These are phyloP conservation scores for Kingdonia uniflora DNA, from an alignment of 164 flowering plant species.

Conservation along the genomic window DNA sequence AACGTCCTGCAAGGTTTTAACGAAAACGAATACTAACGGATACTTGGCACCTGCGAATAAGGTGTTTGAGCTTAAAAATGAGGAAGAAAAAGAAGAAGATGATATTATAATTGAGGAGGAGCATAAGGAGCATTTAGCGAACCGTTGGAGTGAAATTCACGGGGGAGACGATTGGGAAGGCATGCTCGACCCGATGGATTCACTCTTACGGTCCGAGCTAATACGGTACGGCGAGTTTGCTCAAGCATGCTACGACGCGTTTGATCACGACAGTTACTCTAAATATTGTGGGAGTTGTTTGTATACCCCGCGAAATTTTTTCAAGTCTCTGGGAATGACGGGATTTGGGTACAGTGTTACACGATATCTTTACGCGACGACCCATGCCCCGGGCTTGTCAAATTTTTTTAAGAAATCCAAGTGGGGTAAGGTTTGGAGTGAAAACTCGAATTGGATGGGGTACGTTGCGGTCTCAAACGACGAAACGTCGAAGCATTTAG, in stretches of 20 bases:
- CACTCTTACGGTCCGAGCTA: constrained; percentile 46
- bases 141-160: constrained; percentile 53
- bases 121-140: constrained; percentile 5
- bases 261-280: constrained; percentile 68
- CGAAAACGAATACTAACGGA: no score
- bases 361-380: constrained; percentile 64
- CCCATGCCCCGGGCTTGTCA: constrained; percentile 52
- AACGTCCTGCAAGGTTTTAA: no score
- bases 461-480: constrained; percentile 74
- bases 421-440: constrained; percentile 56
- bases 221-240: constrained; percentile 72
- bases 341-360: constrained; percentile 44
- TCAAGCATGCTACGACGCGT: constrained; percentile 73
- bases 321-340: constrained; percentile 28
- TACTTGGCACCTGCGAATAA: no score
- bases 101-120: background rate
- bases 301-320: constrained; percentile 29
- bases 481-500: constrained; percentile 37
- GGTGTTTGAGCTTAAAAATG: no score
- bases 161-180: constrained; percentile 57
- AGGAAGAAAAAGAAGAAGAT: background rate
- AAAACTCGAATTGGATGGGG: constrained; percentile 81
- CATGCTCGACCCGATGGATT: constrained; percentile 51
- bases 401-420: constrained; percentile 55
- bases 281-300: constrained; percentile 60